Percentiles rank a stretch among this genome's conserved stretches.
phyloP scores from a whole-genome alignment of 192 early-diverging fungal species.

The Pecoramyces ruminantium region DNA sequence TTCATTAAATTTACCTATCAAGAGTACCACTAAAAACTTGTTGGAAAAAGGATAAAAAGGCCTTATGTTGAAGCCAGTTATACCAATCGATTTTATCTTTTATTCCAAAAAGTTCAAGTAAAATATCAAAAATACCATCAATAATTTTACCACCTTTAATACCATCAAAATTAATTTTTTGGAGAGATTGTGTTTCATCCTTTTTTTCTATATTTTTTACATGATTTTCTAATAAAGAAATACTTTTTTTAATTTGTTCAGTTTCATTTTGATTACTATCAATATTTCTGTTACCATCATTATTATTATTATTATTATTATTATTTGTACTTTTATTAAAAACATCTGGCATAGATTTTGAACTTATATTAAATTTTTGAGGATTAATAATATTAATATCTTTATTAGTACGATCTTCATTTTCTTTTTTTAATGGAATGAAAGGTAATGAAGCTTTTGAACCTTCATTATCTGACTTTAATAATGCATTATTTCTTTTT shows the following conservation, averaged over 20 bases:
- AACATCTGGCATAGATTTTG: too few species aligned
- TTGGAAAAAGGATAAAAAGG: constrained; percentile 68
- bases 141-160: constrained; percentile 3
- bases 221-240: too few species aligned
- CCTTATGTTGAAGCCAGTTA: constrained; percentile 77
- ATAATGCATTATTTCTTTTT: constrained; percentile 6
- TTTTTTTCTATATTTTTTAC: too few species aligned
- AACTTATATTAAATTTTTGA: too few species aligned
- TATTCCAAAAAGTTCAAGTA: constrained; percentile 88
- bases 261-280: too few species aligned
- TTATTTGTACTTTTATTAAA: too few species aligned
- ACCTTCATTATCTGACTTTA: background rate
- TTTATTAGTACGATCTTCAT: background rate
- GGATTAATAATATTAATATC: too few species aligned
- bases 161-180: background rate
- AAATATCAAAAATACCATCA: constrained; percentile 62
- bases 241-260: too few species aligned
- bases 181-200: background rate
- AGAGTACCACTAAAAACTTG: constrained; percentile 75
- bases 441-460: background rate
- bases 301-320: too few species aligned
- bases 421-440: background rate
- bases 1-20: constrained; percentile 37
- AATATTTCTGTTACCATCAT: too few species aligned
- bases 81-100: constrained; percentile 72